Evolutionary conservation across 176 grass and related monocot genomes (phyloP), one percentile per base, ranked within the genome.

Genomic region (Typha latifolia): DNA sequence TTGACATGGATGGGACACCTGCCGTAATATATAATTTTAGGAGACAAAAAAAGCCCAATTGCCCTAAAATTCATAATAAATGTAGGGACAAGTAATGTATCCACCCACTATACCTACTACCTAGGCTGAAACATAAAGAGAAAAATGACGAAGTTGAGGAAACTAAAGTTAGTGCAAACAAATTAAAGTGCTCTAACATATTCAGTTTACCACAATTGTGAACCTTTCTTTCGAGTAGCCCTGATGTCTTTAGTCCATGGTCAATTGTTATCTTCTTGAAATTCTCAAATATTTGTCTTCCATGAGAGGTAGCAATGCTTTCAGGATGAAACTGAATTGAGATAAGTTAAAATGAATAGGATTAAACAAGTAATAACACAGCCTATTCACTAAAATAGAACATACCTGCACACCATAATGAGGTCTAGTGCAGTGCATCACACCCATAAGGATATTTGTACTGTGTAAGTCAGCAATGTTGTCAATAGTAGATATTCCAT

Each of bases 331-430:
- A 97, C 93, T 97, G 84, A 16, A 70, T 64, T 8, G 67, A 74
- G 80, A 79, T 65, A 69, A 53, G 22, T 49, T 47, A 15, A 52
- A 18, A 51, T 14, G 3, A n/a, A 5, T 62, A 21, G 21, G 70
- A n/a, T 69, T 14, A 56, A 76, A 18, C 14, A 61, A 48, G 12
- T 12, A 2, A 27, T 2, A 37, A 37, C 4, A 8, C 34, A 37
- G 34, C 34, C 34, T 37, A 2, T 37, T 6, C 34, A 62, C 3
- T 37, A 55, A n/a, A 37, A 74, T 51, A 19, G 43, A 70, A 14
- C 32, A 74, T 91, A 97, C 88, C 85, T 97, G 93, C 67, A 97
- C 85, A 73, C 93, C 93, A 73, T 84, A 97, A 70, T 97, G 93
- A 86, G 88, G 88, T 69, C 72, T 82, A 12, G 72, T 82, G 79